Evolutionary conservation across 768 basidiomycete genomes (phyloP).

Genomic region (Trametes sanguinea): DNA sequence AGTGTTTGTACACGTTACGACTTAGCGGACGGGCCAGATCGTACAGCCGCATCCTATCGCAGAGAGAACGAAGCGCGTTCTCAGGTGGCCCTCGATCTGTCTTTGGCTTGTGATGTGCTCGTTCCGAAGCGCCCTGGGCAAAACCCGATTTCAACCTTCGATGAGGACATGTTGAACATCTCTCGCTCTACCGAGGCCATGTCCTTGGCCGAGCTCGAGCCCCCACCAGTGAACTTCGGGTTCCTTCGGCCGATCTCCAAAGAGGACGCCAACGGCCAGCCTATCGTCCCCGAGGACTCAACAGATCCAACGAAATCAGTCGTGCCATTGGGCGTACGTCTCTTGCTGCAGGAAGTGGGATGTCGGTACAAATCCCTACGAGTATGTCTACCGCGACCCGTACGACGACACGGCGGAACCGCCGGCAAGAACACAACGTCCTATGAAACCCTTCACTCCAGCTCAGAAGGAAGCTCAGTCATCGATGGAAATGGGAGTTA

Average conservation of each 20-base stretch:
- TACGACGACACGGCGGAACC: slow-evolving; percentile 38
- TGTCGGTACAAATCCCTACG: slow-evolving; percentile 49
- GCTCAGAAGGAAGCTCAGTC: neutral
- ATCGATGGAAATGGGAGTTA: neutral
- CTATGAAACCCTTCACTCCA: neutral
- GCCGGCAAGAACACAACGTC: neutral
- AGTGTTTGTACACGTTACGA: slow-evolving; percentile 48
- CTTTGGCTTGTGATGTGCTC: slow-evolving; percentile 59
- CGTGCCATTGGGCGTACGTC: slow-evolving; percentile 52
- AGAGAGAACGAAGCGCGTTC: slow-evolving; percentile 59
- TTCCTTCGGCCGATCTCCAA: slow-evolving; percentile 56
- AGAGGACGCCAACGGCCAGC: slow-evolving; percentile 31
- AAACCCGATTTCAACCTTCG: slow-evolving; percentile 22
- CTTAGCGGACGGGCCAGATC: slow-evolving; percentile 40
- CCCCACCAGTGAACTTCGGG: slow-evolving; percentile 61
- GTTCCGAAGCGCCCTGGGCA: slow-evolving; percentile 46
- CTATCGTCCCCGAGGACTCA: neutral
- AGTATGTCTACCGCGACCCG: slow-evolving; percentile 56
- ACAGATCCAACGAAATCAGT: slow-evolving; percentile 17
- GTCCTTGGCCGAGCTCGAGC: slow-evolving; percentile 51
- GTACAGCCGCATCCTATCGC: slow-evolving; percentile 42
- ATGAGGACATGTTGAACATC: slow-evolving; percentile 52
- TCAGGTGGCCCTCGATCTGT: slow-evolving; percentile 63
- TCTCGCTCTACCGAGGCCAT: slow-evolving; percentile 50
- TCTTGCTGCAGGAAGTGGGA: slow-evolving; percentile 75